Evolutionary conservation across 2,329 filamentous ascomycete genomes (phyloP), one percentile per base, ranked within the genome.

Genomic region (Pseudogymnoascus sp.): DNA sequence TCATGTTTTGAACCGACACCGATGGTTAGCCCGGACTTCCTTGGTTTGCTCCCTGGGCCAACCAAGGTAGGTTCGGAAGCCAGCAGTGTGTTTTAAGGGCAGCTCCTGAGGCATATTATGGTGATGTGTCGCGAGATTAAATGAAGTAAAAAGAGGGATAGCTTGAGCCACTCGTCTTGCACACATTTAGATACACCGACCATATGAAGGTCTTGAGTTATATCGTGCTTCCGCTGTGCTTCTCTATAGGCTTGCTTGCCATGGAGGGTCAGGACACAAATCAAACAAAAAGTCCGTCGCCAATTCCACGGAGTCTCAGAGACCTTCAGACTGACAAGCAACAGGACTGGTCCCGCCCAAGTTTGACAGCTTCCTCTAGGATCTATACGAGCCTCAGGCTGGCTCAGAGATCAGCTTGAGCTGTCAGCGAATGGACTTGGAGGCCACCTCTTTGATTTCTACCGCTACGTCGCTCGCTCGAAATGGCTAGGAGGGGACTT

Each of bases 381-480:
- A 26, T 73, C 76, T 4, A 77, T 82, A 59, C 78, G 74, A 41
- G 75, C 81, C 1, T 66, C 71, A 22, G 80, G 80, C 65, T 84
- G 81, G 76, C 73, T 83, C 4, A 68, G 72, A 43, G 76, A 80
- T 60, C 77, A 83, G 66, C 68, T 83, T 37, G 66, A 74, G 11
- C 72, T 80, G n/a, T 77, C 76, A 68, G 77, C 77, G 11, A 70
- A 76, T 64, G 81, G 80, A 3, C 75, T 83, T 1, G 78, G 77
- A 2, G 80, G 81, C 6, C 78, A 82, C 65, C 66, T 81, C 64
- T 77, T 78, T 67, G 78, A 84, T 56, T 85, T 85, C 67, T 86
- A 83, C 71, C 76, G 76, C n/a, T 82, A 78, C 65, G 81, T 85
- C 11, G 74, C 77, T 3, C 70, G 83, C 64, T 79, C 77, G 3